Base-by-base conservation (phyloP, 129 eudicot genomes). In the Tagetes erecta region DNA sequence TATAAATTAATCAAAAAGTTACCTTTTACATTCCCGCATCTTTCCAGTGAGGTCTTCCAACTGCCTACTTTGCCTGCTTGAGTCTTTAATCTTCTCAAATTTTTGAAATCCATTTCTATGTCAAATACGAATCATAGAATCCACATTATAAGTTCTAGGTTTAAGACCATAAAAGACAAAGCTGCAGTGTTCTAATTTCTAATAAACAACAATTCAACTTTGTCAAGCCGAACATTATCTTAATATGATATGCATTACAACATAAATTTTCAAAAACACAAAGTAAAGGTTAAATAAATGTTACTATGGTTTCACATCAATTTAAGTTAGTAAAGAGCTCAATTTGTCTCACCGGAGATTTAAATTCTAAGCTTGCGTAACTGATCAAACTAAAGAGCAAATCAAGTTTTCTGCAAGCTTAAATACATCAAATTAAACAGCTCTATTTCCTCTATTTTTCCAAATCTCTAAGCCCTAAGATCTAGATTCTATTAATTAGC, bases 11-110 rank as follows among this genome's bases (percentile, higher is more conserved):
- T 35, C 13, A 73, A 57, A 57, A 67, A 57, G 47, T 49, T 87
- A 94, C 99, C 99, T 91, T 78, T 94, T 94, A 76, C 97, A 94
- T 41, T 94, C 97, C 20, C 97, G 91, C 97, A 94, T 86, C 84
- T 88, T 94, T 13, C 77, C 99, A 0, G 99, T 94, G 47, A 94
- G 99, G 76, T 94, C 99, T 73, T 94, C 99, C 88, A 94, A 82
- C 85, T 94, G 97, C 88, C 97, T 85, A 78, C 96, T 94, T 75
- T 81, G 96, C 74, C 99, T 82, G 72, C 68, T 88, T 31, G 97
- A 44, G 57, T 94, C 99, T 81, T 94, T 94, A 78, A 91, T 84
- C 81, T 91, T 94, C 80, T 94, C 99, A 80, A 94, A 75, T 67
- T 94, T 94, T 74, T 94, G 97, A 74, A 94, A 94, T 73, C 99